Percentiles rank a stretch among this genome's conserved stretches.
Conservation (phyloP, 768 basidiomycete species). For the Phlegmacium glaucopus region DNA sequence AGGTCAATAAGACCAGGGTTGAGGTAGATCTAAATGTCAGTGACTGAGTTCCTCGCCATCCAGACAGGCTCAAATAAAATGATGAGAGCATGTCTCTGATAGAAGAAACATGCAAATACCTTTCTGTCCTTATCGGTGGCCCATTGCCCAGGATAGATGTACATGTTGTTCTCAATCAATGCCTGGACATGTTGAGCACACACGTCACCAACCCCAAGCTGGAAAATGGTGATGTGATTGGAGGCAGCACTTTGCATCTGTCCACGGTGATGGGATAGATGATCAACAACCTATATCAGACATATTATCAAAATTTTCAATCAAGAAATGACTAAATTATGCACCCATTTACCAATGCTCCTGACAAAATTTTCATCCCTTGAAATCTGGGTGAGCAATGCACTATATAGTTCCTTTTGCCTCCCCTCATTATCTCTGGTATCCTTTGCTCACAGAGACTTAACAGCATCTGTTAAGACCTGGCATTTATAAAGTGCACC, state of each 20-base stretch:
- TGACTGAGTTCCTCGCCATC: background rate
- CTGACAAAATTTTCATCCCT: no score
- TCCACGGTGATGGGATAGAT: conserved; percentile 1
- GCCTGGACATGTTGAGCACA: conserved; percentile 5
- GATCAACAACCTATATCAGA: conserved; percentile 12
- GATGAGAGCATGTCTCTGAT: background rate
- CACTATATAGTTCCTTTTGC: no score
- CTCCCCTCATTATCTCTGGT: no score
- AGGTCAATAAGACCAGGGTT: conserved; percentile 3
- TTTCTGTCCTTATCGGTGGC: no score
- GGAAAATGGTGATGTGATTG: conserved; percentile 7
- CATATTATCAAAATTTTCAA: no score
- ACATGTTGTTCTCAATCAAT: conserved; percentile 2
- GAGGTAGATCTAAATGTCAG: conserved; percentile 4
- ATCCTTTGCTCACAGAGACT: no score
- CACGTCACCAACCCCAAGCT: conserved; percentile 1
- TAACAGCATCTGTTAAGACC: no score
- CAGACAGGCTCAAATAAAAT: background rate
- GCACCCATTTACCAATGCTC: no score
- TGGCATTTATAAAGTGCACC: no score
- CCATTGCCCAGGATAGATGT: no score
- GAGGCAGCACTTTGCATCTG: background rate
- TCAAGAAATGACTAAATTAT: no score
- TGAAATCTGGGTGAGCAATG: no score
- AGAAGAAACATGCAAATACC: conserved; percentile 1